phyloP scores from a whole-genome alignment of 192 early-diverging fungal species.

The Obelidium mucronatum region DNA sequence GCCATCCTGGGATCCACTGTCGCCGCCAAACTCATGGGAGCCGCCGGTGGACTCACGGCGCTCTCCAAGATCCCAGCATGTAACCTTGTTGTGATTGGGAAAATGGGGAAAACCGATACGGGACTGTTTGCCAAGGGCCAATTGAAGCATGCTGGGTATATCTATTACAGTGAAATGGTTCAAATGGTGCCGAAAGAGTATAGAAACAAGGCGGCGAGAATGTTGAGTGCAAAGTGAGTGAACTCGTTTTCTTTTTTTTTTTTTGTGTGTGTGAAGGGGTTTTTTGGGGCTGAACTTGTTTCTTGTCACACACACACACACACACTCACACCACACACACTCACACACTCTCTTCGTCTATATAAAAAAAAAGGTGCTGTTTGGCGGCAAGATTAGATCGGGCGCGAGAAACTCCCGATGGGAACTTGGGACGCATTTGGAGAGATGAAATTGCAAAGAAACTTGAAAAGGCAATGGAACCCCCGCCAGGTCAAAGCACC shows the following conservation, averaged over 20 bases:
- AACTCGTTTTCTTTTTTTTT: too few relatives aligned
- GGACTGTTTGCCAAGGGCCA: constrained; percentile 73
- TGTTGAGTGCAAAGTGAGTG: constrained; percentile 88
- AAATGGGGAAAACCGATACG: constrained; percentile 42
- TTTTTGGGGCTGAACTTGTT: background rate
- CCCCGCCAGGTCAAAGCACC: constrained; percentile 82
- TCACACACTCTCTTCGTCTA: too few relatives aligned
- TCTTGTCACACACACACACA: constrained; percentile 2
- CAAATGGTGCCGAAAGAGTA: constrained; percentile 73
- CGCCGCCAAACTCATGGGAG: constrained; percentile 90
- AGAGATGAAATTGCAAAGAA: constrained; percentile 86
- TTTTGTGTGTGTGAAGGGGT: too few relatives aligned
- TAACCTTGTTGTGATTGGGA: constrained; percentile 79
- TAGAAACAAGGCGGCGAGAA: constrained; percentile 77
- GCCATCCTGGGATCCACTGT: constrained; percentile 82
- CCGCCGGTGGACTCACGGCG: constrained; percentile 86
- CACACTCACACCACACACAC: too few relatives aligned
- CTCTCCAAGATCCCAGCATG: constrained; percentile 91
- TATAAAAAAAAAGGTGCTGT: too few relatives aligned
- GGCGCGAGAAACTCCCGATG: constrained; percentile 73
- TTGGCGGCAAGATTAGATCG: constrained; percentile 91
- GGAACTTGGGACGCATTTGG: constrained; percentile 70
- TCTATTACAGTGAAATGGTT: constrained; percentile 82
- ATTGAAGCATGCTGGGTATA: constrained; percentile 78
- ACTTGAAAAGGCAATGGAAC: constrained; percentile 84